Evolutionary conservation across 441 rosid species (phyloP).

Genomic region (Mallotus japonicus): DNA sequence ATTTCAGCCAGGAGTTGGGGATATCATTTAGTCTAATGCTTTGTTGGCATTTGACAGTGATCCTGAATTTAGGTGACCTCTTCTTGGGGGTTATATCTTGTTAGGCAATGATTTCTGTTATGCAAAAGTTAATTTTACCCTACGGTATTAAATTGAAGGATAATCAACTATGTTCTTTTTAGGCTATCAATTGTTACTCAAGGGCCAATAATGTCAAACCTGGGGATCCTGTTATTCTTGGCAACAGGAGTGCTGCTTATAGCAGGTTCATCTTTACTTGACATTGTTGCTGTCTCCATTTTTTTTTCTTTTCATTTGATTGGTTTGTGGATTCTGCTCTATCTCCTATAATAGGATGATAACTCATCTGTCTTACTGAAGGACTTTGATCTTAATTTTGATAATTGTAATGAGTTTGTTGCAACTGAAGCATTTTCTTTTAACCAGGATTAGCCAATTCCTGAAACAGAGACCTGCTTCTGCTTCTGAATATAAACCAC

Average conservation of each 20-base stretch:
- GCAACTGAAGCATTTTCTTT: conserved; percentile 12
- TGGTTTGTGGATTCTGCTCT: neutral
- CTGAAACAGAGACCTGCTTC: conserved; percentile 70
- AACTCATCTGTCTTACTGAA: neutral
- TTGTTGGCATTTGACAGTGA: neutral
- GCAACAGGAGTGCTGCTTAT: conserved; percentile 81
- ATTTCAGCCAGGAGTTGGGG: neutral
- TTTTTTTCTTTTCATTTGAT: neutral
- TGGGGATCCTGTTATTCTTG: conserved; percentile 70
- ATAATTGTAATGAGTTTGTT: conserved; percentile 15
- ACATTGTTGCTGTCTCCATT: neutral
- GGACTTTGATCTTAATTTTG: conserved; percentile 3
- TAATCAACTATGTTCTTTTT: conserved; percentile 12
- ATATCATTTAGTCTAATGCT: neutral
- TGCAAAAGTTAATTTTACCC: neutral
- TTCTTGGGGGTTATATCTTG: neutral
- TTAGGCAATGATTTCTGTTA: neutral
- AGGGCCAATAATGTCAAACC: conserved; percentile 77
- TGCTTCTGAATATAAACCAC: conserved; percentile 66
- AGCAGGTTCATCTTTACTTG: conserved; percentile 49
- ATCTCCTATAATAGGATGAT: neutral
- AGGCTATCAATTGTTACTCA: conserved; percentile 78
- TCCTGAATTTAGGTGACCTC: neutral
- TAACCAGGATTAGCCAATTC: conserved; percentile 69
- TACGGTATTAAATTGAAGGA: neutral